Conservation (phyloP, 495 filamentous ascomycete genomes). For the Tirmania nivea region DNA sequence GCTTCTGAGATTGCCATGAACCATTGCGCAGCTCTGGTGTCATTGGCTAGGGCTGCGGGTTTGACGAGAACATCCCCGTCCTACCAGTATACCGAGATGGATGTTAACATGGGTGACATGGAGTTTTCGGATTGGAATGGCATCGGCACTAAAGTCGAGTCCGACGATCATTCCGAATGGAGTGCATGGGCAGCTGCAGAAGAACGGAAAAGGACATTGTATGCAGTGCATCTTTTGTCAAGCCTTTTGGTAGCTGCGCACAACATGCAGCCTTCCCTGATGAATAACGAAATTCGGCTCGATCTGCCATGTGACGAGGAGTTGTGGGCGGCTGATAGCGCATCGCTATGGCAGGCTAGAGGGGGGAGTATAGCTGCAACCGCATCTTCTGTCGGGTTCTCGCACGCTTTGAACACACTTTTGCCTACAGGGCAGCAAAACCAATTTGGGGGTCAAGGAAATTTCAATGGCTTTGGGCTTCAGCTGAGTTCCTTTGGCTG, state of each 20-base stretch:
- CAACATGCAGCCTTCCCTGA: constrained; percentile 72
- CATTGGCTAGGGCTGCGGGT: constrained; percentile 69
- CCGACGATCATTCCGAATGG: constrained; percentile 67
- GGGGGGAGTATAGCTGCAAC: constrained; percentile 46
- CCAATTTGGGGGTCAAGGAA: constrained; percentile 23
- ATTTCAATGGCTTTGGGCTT: constrained; percentile 12
- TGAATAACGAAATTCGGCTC: constrained; percentile 81
- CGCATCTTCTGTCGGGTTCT: constrained; percentile 47
- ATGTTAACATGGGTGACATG: constrained; percentile 24
- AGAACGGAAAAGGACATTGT: constrained; percentile 86
- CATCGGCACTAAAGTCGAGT: constrained; percentile 24
- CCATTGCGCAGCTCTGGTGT: constrained; percentile 76
- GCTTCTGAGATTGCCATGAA: constrained; percentile 79
- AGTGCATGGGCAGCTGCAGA: constrained; percentile 68
- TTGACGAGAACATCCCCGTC: constrained; percentile 29
- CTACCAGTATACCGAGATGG: constrained; percentile 25
- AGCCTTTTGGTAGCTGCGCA: constrained; percentile 83
- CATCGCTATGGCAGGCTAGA: constrained; percentile 52
- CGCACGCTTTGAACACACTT: constrained; percentile 54
- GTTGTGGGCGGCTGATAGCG: constrained; percentile 66
- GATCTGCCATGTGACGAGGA: constrained; percentile 90
- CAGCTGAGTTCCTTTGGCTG: constrained; percentile 76
- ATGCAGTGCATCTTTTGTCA: constrained; percentile 72
- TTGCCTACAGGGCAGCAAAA: constrained; percentile 27
- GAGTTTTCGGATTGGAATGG: constrained; percentile 29